A percentile compares a stretch with the other conserved stretches of the same genome.
These are phyloP conservation scores for Platismatia glauca DNA, from an alignment of 495 filamentous ascomycete species.

Conservation along the genomic window DNA sequence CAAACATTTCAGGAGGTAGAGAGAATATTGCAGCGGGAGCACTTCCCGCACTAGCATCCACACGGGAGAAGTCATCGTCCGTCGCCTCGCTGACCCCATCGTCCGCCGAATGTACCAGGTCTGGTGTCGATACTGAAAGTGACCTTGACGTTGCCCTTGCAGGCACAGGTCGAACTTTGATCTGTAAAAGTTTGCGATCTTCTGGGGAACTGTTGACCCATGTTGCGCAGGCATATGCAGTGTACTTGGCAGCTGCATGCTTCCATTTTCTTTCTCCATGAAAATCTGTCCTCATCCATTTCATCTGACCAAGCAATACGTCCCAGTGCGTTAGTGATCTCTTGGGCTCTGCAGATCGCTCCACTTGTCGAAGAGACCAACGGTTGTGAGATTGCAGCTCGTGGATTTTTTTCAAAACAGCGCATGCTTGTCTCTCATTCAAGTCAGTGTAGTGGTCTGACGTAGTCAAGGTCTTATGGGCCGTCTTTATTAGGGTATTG, in stretches of 20 bases:
- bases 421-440: slow-evolving; percentile 74
- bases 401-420: slow-evolving; percentile 74
- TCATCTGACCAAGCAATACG: slow-evolving; percentile 79
- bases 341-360: slow-evolving; percentile 67
- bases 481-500: slow-evolving; percentile 58
- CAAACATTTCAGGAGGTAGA: slow-evolving; percentile 69
- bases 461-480: slow-evolving; percentile 76
- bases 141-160: slow-evolving; percentile 17
- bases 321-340: slow-evolving; percentile 73
- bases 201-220: slow-evolving; percentile 57
- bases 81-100: slow-evolving; percentile 46
- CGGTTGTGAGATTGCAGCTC: slow-evolving; percentile 78
- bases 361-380: slow-evolving; percentile 84
- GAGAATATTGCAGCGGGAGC: slow-evolving; percentile 73
- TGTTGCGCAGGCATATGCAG: slow-evolving; percentile 72
- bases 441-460: slow-evolving; percentile 65
- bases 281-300: slow-evolving; percentile 96
- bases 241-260: slow-evolving; percentile 62
- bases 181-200: slow-evolving; percentile 48
- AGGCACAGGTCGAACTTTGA: slow-evolving; percentile 18
- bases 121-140: slow-evolving; percentile 53
- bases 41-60: slow-evolving; percentile 34
- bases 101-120: slow-evolving; percentile 57
- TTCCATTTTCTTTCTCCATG: slow-evolving; percentile 93
- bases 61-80: slow-evolving; percentile 35